Base-by-base conservation (phyloP, 2,329 filamentous ascomycete species). In the Calonectria fujianensis region DNA sequence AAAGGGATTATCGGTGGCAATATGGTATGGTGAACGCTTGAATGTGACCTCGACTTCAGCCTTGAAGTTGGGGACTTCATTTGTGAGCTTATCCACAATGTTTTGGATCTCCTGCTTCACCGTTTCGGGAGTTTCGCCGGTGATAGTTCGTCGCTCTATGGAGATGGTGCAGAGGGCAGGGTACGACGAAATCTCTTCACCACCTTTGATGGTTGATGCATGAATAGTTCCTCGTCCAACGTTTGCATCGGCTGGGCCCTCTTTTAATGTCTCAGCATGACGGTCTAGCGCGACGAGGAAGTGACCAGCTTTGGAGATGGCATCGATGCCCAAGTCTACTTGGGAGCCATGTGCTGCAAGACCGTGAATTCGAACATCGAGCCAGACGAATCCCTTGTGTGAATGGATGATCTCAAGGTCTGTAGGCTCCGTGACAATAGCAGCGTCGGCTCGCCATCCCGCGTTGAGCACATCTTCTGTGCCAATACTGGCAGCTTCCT, bases 401-500 rank as follows among this genome's bases (percentile, higher is more conserved):
- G 86, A 85, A 29, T 86, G 84, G 11, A 84, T 77, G 8, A 90
- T 85, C 0, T 83, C 82, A 4, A 87, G 79, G 59, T 83, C 80
- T 0, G 88, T 90, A 0, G 89, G 87, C 70, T 90, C 89, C 1
- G 82, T 84, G 2, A 91, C 85, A 1, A 91, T 81, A 8, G 89
- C 90, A 0, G 82, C 89, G 70, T 91, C 89, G 1, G 90, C 88
- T 37, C 83, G 83, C 89, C 89, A 91, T 1, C 89, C 90, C 2
- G 88, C 88, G 14, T 82, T 82, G 1, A 91, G 79, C 0, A 91
- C 75, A 51, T 90, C 84, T 72, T 87, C 85, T 0, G 89, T 91
- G 1, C 90, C 90, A 14, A 88, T 87, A 35, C 88, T 90, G 6
- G 82, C 79, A 52, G 85, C 85, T 75, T 91, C 90, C 69, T 91